These are phyloP conservation scores for Fraxinus americana DNA, from an alignment of 257 asterid species.

Conservation along the genomic window DNA sequence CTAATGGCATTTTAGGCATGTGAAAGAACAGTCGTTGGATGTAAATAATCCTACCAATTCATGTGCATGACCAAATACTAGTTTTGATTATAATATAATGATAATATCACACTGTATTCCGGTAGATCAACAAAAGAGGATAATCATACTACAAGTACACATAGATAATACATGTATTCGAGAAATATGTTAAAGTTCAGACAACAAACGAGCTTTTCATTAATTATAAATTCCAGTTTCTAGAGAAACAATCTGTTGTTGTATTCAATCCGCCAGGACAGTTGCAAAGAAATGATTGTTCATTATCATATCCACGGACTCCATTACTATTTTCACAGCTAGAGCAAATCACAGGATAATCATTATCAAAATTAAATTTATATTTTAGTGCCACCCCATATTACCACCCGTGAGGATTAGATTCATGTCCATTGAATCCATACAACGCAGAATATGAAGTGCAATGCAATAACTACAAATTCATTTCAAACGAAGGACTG, in stretches of 20 bases:
- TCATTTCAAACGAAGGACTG: constrained; percentile 83
- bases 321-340: constrained; percentile 79
- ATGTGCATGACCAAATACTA: too few species aligned
- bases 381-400: constrained; percentile 72
- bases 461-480: constrained; percentile 62
- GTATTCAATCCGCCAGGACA: constrained; percentile 73
- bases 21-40: neutral
- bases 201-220: too few species aligned
- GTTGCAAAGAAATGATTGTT: constrained; percentile 53
- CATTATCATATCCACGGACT: constrained; percentile 61
- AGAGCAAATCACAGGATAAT: constrained; percentile 62
- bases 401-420: constrained; percentile 62
- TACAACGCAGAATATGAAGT: constrained; percentile 63
- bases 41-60: too few species aligned
- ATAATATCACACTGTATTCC: too few species aligned
- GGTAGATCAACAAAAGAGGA: too few species aligned
- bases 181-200: too few species aligned
- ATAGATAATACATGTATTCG: too few species aligned
- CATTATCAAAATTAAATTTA: constrained; percentile 70
- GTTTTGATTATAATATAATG: too few species aligned
- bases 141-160: too few species aligned
- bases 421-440: constrained; percentile 55
- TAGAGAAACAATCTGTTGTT: constrained; percentile 48
- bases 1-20: neutral
- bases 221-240: too few species aligned